Evolutionary conservation across 371 early-diverging fungal species (phyloP), one percentile per base, ranked within the genome.

Genomic region (Circinella umbellata): DNA sequence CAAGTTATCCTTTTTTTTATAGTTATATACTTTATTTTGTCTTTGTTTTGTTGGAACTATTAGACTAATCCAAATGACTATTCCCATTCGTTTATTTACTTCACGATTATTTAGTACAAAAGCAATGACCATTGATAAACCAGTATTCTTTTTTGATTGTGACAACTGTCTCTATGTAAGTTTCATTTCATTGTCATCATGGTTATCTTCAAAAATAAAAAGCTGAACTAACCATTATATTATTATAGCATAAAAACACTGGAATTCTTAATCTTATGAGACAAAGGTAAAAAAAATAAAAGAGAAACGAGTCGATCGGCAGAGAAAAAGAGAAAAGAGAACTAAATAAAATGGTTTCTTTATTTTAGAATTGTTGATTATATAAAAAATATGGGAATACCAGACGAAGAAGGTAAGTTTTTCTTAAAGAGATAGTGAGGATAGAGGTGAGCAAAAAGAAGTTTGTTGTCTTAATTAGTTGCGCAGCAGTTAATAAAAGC

Each of bases 121-220:
- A 57, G 57, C 57, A 57, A 64, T 64, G 64, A 64, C 64, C 15
- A 72, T 64, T 62, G 75, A 81, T 5, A 73, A 81, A 14, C 82
- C 83, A 4, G 88, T 94, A 47, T 91, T 93, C 70, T 93, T 93
- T 75, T 93, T 93, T 68, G 95, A 95, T 69, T 90, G 92, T 38
- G 95, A 95, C 74, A 94, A 95, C 76, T 92, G 92, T 68, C 86
- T 95, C n/a, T 95, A 95, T 69, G 83, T 80, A 76, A 70, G 76
- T 54, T 18, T 27, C 7, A 27, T 5, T 9, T 42, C 11, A 42
- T 42, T 42, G 6, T 42, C 11, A 1, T 3, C 27, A 27, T 27
- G 27, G 27, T 27, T 27, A 27, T 27, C 2, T 2, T 27, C 27
- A 27, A 27, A 27, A 27, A 27, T 27, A 20, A 14, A 0, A 54